phyloP scores from a whole-genome alignment of 192 early-diverging fungal genomes.

The Lobosporangium transversale region DNA sequence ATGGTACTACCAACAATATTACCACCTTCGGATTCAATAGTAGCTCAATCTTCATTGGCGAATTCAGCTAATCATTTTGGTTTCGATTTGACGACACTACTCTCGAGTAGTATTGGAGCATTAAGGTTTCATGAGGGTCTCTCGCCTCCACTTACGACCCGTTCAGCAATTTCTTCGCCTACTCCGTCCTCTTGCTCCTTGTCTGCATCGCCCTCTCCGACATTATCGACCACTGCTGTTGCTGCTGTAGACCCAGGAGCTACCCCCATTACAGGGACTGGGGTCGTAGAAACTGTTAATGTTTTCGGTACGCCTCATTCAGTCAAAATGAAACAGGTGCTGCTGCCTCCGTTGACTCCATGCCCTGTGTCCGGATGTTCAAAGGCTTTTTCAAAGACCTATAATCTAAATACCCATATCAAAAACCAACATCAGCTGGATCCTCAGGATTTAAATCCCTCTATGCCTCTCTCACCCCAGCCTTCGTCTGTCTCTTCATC shows the following conservation, averaged over 20 bases:
- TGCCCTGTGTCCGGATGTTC: conserved; percentile 28
- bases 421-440: conserved; percentile 9
- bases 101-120: conserved; percentile 1
- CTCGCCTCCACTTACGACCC: conserved; percentile 12
- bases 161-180: conserved; percentile 17
- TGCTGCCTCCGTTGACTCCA: background rate
- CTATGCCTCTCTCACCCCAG: too few relatives aligned
- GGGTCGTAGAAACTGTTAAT: too few relatives aligned
- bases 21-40: too few relatives aligned
- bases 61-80: too few relatives aligned
- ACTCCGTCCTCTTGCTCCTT: conserved; percentile 1
- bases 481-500: background rate
- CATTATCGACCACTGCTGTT: background rate
- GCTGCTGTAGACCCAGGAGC: background rate
- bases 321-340: background rate
- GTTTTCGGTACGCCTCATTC: background rate
- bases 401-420: conserved; percentile 21
- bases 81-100: conserved; percentile 6
- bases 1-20: too few relatives aligned
- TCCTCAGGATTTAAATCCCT: conserved; percentile 12
- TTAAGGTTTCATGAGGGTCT: background rate
- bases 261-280: background rate
- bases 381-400: conserved; percentile 19
- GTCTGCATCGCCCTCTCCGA: conserved; percentile 5
- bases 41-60: too few relatives aligned